A percentile compares a stretch with the other conserved stretches of the same genome.
Conservation (phyloP, 352 stramenopile genomes). For the Salisapilia sapeloensis region DNA sequence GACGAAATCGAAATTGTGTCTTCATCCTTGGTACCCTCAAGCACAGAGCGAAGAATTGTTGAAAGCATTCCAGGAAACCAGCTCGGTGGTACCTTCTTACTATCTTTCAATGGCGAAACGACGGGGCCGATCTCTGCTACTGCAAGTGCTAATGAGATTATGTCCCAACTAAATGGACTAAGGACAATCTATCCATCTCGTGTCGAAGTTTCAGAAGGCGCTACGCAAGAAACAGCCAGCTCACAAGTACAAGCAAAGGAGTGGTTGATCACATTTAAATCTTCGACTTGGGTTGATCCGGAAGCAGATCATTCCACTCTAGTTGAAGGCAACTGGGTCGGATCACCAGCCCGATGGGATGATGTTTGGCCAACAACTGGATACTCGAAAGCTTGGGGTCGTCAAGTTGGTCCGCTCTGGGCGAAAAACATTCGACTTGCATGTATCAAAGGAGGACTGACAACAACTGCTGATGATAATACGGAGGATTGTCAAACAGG, state of each 20-base stretch:
- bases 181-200: slow-evolving; percentile 83
- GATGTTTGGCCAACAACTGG: slow-evolving; percentile 84
- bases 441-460: slow-evolving; percentile 49
- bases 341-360: slow-evolving; percentile 45
- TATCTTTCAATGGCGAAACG: slow-evolving; percentile 88
- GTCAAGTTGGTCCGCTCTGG: slow-evolving; percentile 85
- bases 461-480: slow-evolving; percentile 33
- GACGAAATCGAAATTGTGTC: slow-evolving; percentile 12
- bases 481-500: slow-evolving; percentile 20
- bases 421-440: slow-evolving; percentile 15
- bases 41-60: slow-evolving; percentile 30
- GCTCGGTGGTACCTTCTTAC: slow-evolving; percentile 82
- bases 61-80: slow-evolving; percentile 79
- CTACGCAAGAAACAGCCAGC: slow-evolving; percentile 11
- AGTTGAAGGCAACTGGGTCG: slow-evolving; percentile 87
- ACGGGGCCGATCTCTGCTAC: slow-evolving; percentile 83
- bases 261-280: slow-evolving; percentile 90
- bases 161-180: slow-evolving; percentile 85
- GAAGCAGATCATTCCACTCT: slow-evolving; percentile 71
- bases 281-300: slow-evolving; percentile 85
- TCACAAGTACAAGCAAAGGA: slow-evolving; percentile 76
- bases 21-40: slow-evolving; percentile 7
- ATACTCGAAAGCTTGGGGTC: slow-evolving; percentile 94
- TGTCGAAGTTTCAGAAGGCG: slow-evolving; percentile 69
- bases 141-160: slow-evolving; percentile 59